Evolutionary conservation across 179 eudicot species (phyloP).

Genomic region (Patellifolia procumbens): DNA sequence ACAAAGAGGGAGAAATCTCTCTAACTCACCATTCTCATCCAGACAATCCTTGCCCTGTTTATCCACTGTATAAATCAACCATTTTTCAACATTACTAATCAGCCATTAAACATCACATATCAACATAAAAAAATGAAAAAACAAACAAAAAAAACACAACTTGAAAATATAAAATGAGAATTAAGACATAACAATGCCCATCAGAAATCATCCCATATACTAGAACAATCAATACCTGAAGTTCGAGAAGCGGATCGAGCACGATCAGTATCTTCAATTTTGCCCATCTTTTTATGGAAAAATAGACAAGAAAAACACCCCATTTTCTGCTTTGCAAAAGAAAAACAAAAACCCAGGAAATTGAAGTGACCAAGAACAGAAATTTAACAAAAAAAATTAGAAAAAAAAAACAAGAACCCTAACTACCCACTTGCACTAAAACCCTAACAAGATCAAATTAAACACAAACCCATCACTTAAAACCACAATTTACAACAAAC

Average conservation of each 20-base stretch:
- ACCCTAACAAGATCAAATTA: background rate
- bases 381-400: background rate
- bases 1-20: background rate
- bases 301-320: slow-evolving; percentile 46
- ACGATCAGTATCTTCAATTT: slow-evolving; percentile 47
- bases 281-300: slow-evolving; percentile 33
- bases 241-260: slow-evolving; percentile 49
- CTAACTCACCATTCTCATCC: slow-evolving; percentile 34
- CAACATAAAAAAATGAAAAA: background rate
- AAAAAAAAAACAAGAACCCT: background rate
- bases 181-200: background rate
- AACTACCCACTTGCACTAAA: slow-evolving; percentile 22
- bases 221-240: slow-evolving; percentile 35
- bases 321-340: slow-evolving; percentile 22
- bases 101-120: background rate
- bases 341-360: background rate
- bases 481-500: background rate
- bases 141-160: background rate
- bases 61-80: slow-evolving; percentile 33
- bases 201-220: background rate
- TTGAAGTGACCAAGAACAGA: too few relatives aligned
- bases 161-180: background rate
- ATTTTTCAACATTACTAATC: slow-evolving; percentile 11
- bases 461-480: slow-evolving; percentile 16
- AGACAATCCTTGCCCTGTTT: slow-evolving; percentile 22